Conservation (phyloP, 2,329 filamentous ascomycete genomes). For the Exophiala dermatitidis region DNA sequence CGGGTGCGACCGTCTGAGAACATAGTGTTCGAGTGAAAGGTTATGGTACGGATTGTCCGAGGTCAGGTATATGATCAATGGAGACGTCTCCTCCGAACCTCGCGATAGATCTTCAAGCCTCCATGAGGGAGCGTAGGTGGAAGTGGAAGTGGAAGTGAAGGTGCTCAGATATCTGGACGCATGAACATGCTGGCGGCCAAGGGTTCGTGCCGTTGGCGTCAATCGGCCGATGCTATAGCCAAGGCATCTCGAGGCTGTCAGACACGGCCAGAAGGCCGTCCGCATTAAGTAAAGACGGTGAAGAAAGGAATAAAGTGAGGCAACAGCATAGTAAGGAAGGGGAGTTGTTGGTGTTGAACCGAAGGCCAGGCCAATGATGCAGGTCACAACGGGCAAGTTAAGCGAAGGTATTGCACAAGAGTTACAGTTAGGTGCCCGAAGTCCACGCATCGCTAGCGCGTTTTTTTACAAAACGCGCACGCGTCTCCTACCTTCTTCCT, state of each 20-base stretch:
- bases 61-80: constrained; percentile 63
- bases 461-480: too few relatives aligned
- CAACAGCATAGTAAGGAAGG: not conserved
- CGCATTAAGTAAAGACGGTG: constrained; percentile 12
- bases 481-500: too few relatives aligned
- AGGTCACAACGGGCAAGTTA: too few relatives aligned
- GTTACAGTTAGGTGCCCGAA: too few relatives aligned
- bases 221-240: not conserved
- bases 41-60: constrained; percentile 76
- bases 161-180: not conserved
- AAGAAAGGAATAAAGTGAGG: not conserved
- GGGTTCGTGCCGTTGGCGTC: too few relatives aligned
- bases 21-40: constrained; percentile 85
- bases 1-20: constrained; percentile 65
- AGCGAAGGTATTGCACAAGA: too few relatives aligned
- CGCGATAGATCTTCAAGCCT: constrained; percentile 12
- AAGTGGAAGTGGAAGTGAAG: not conserved
- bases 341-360: not conserved
- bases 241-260: constrained; percentile 3
- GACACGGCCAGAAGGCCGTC: constrained; percentile 8
- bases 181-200: not conserved
- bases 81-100: constrained; percentile 17
- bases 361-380: too few relatives aligned
- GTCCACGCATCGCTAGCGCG: too few relatives aligned
- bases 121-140: constrained; percentile 6